Percentiles rank a stretch among this genome's conserved stretches.
These are phyloP conservation scores for Boletus insuetus DNA, from an alignment of 768 basidiomycete genomes.

Conservation along the genomic window DNA sequence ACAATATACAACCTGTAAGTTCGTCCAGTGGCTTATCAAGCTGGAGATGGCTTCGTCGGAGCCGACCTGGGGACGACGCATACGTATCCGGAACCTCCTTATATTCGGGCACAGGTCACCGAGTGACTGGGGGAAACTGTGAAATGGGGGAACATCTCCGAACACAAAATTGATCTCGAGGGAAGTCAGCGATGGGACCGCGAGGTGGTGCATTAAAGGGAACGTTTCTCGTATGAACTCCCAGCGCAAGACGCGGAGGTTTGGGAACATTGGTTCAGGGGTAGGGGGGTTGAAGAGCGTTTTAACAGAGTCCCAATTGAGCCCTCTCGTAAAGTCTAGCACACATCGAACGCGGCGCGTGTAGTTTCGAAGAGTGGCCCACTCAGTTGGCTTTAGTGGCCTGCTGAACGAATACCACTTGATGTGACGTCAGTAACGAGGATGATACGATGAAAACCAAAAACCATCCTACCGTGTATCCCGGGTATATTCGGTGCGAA, in stretches of 20 bases:
- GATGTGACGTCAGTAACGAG: not conserved
- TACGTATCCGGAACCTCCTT: not conserved
- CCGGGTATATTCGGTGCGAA: slow-evolving; percentile 5
- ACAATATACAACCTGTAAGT: not conserved
- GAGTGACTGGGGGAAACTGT: not conserved
- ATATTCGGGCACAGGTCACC: slow-evolving; percentile 4
- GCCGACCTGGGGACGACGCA: slow-evolving; percentile 3
- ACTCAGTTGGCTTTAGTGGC: not conserved
- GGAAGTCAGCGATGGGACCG: not conserved
- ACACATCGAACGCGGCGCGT: slow-evolving; percentile 1
- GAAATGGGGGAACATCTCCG: slow-evolving; percentile 1
- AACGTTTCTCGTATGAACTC: slow-evolving; percentile 7
- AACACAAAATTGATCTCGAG: slow-evolving; percentile 2
- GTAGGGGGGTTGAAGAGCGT: slow-evolving; percentile 1
- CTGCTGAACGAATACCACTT: slow-evolving; percentile 3
- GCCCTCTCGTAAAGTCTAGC: not conserved
- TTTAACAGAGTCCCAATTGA: slow-evolving; percentile 5
- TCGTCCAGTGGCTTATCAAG: not conserved
- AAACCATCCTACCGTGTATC: not conserved
- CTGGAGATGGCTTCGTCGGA: not conserved
- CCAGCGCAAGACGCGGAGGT: slow-evolving; percentile 2
- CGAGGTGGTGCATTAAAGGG: slow-evolving; percentile 5
- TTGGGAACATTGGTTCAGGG: slow-evolving; percentile 2
- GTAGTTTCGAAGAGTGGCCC: slow-evolving; percentile 3
- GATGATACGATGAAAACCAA: not conserved